Evolutionary conservation across 805 yeast genomes (phyloP), one percentile per base, ranked within the genome.

Genomic region (Teunomyces gatunensis): DNA sequence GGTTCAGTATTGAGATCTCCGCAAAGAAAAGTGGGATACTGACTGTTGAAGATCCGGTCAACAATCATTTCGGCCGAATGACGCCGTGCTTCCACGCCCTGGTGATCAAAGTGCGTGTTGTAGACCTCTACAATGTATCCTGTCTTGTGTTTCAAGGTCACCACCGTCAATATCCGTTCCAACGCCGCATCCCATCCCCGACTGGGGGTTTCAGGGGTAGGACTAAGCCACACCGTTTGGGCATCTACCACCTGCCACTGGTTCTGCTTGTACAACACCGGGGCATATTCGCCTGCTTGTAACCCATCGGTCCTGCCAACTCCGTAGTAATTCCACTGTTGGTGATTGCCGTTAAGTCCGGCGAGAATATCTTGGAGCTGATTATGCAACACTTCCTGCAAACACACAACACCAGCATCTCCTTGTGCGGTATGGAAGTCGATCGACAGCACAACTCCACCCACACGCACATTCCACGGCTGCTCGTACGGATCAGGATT

Each of bases 1-100:
- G 76, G 76, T 46, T 71, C 60, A 3, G 76, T 71, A 52, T 72
- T 72, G 54, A 72, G 67, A 53, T 72, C 77, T 2, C 77, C 77
- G 42, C 73, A 65, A 36, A 72, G 57, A 48, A 72, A 70, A 29
- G 71, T 64, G 1, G 74, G 75, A 21, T 51, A 54, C 32, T 62
- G 60, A 34, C 64, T 61, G 34, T 58, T 58, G 15, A 59, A 55
- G 68, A 71, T 76, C 54, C 70, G 73, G 21, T 73, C 68, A 25
- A 61, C 65, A 39, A 72, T 71, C 50, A 72, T 59, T 45, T 62
- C 49, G 20, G 69, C 63, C 47, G 70, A 65, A 39, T 65, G 54
- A 21, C 63, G 53, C 34, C 77, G 55, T 3, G 77, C 77, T n/a
- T 48, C 39, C 12, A 51, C 60, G 3, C 77, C 77, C 32, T 53